A percentile compares a stretch with the other conserved stretches of the same genome.
Evolutionary conservation across 2,329 filamentous ascomycete species (phyloP).

Genomic region (Sporothrix protearum): DNA sequence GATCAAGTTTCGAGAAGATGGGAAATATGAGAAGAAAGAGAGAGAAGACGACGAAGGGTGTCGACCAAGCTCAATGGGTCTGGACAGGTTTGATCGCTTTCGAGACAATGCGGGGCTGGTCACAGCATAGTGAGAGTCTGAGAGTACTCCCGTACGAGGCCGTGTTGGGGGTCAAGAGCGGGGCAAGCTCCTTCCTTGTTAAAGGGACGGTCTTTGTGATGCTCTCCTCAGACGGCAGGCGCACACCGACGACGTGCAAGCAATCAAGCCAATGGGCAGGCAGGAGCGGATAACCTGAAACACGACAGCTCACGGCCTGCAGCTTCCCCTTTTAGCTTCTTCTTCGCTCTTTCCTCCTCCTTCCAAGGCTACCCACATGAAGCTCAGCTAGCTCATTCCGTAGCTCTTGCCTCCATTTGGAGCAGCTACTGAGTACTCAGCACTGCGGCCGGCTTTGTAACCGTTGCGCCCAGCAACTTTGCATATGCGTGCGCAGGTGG

Average conservation of each 20-base stretch:
- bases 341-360: background rate
- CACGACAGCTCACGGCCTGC: background rate
- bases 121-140: background rate
- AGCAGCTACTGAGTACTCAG: background rate
- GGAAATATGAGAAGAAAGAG: background rate
- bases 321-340: background rate
- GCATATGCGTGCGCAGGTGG: constrained; percentile 2
- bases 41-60: background rate
- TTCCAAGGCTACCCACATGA: background rate
- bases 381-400: background rate
- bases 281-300: constrained; percentile 5
- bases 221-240: background rate
- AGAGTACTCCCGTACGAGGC: background rate
- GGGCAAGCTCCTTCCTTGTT: background rate
- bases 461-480: background rate
- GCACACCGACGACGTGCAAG: background rate
- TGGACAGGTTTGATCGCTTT: constrained; percentile 1
- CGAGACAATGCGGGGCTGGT: constrained; percentile 13
- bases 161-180: background rate
- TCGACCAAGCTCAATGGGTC: constrained; percentile 3
- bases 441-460: background rate
- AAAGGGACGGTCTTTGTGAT: background rate
- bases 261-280: constrained; percentile 3
- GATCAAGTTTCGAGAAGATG: background rate
- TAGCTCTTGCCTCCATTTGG: background rate